Percentiles rank a stretch among this genome's conserved stretches.
These are phyloP conservation scores for Suhomyces kunorum DNA, from an alignment of 1,139 yeast genomes.

Conservation along the genomic window DNA sequence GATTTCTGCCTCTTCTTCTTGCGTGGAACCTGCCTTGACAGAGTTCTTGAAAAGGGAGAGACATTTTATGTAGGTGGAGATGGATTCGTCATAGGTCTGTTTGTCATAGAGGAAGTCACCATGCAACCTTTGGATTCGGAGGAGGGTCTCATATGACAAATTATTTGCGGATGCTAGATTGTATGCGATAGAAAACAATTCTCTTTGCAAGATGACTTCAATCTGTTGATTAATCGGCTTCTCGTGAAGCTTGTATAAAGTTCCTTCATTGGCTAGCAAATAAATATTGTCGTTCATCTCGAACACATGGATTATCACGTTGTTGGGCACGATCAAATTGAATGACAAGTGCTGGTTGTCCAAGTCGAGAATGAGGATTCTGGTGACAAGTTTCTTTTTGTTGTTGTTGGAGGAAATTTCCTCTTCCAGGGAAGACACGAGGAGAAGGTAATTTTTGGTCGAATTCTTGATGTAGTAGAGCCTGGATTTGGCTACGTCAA, in stretches of 20 bases:
- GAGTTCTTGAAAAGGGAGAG: conserved; percentile 23
- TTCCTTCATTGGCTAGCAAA: conserved; percentile 73
- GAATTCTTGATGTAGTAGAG: conserved; percentile 39
- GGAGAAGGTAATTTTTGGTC: conserved; percentile 50
- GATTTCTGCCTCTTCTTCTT: conserved; percentile 10
- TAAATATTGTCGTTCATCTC: conserved; percentile 56
- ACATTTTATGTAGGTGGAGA: conserved; percentile 61
- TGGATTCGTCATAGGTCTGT: conserved; percentile 67
- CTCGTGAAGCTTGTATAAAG: conserved; percentile 67
- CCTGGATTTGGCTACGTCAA: conserved; percentile 60
- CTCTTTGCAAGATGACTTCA: conserved; percentile 68
- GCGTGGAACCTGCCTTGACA: background rate
- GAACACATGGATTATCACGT: conserved; percentile 56
- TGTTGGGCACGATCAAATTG: conserved; percentile 64
- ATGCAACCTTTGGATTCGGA: conserved; percentile 61
- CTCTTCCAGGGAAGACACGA: conserved; percentile 53
- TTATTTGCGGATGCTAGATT: conserved; percentile 57
- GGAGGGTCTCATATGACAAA: conserved; percentile 39
- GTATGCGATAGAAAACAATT: conserved; percentile 72
- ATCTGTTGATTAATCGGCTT: conserved; percentile 66
- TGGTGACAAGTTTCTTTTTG: conserved; percentile 32
- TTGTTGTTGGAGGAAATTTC: conserved; percentile 9
- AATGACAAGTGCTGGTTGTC: conserved; percentile 70
- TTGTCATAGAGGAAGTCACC: conserved; percentile 73
- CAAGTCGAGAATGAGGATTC: conserved; percentile 66